Percentiles rank a stretch among this genome's conserved stretches.
phyloP scores from a whole-genome alignment of 2,329 filamentous ascomycete genomes.

The Colletotrichum cereale region DNA sequence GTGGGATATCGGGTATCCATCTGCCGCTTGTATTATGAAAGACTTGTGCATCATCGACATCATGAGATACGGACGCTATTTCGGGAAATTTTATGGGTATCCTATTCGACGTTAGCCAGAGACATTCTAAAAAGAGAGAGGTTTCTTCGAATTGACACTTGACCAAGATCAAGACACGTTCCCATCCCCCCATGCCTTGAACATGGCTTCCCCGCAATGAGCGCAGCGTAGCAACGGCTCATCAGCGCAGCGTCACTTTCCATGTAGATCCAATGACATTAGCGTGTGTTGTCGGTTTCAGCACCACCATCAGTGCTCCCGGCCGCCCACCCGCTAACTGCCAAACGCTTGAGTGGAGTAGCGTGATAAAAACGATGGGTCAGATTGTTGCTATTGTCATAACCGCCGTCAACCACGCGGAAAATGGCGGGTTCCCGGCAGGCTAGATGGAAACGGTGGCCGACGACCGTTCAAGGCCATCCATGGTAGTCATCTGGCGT shows the following conservation, averaged over 20 bases:
- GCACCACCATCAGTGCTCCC: slow-evolving; percentile 20
- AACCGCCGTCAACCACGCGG: slow-evolving; percentile 29
- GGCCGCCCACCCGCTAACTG: slow-evolving; percentile 13
- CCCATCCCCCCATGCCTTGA: too few relatives aligned
- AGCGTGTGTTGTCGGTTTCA: slow-evolving; percentile 23
- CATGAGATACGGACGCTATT: slow-evolving; percentile 39
- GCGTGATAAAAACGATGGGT: background rate
- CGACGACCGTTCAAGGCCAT: slow-evolving; percentile 5
- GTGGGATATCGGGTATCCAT: slow-evolving; percentile 23
- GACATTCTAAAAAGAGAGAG: slow-evolving; percentile 20
- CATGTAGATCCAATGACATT: background rate
- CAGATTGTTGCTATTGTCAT: slow-evolving; percentile 2
- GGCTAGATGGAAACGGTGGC: slow-evolving; percentile 10
- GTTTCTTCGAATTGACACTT: slow-evolving; percentile 11
- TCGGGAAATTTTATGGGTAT: slow-evolving; percentile 28
- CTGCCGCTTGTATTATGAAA: slow-evolving; percentile 38
- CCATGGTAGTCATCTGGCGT: background rate
- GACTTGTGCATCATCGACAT: slow-evolving; percentile 36
- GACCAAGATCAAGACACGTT: background rate
- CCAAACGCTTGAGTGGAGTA: slow-evolving; percentile 18
- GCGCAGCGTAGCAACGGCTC: background rate
- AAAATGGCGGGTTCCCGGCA: background rate
- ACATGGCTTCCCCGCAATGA: background rate
- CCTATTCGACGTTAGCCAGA: slow-evolving; percentile 34
- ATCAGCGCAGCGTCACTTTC: background rate